Conservation (phyloP, 1,284 basidiomycete genomes). For the Cystobasidiaceae sp. region DNA sequence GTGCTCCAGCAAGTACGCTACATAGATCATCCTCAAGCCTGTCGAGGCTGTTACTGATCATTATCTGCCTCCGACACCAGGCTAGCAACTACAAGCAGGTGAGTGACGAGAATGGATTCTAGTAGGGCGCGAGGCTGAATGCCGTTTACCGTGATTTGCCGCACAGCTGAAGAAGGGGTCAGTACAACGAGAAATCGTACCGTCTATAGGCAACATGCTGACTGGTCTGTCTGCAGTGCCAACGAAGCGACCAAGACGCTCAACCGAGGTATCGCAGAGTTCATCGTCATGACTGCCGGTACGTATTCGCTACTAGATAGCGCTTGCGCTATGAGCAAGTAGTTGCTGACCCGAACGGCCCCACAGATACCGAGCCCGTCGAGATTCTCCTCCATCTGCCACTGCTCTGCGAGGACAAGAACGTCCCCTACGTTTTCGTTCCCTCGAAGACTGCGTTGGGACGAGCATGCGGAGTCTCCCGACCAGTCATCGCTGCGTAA, state of each 20-base stretch:
- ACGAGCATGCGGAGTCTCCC: conserved; percentile 89
- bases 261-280: conserved; percentile 97
- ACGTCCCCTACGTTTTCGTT: conserved; percentile 49
- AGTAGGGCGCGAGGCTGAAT: not conserved
- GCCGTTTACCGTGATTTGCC: not conserved
- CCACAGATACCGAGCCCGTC: conserved; percentile 68
- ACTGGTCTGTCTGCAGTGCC: conserved; percentile 56
- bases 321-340: not conserved
- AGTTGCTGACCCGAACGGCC: not conserved
- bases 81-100: conserved; percentile 33
- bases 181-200: conserved; percentile 66
- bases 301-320: conserved; percentile 3
- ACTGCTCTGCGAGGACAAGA: conserved; percentile 95
- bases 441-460: conserved; percentile 92
- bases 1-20: conserved; percentile 14
- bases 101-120: not conserved
- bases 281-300: conserved; percentile 90
- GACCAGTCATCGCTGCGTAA: conserved; percentile 80
- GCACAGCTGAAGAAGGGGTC: conserved; percentile 53
- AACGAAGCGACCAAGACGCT: conserved; percentile 77
- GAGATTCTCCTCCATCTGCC: conserved; percentile 97
- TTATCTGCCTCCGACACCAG: conserved; percentile 30
- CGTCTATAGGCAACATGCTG: not conserved
- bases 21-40: too few species aligned
- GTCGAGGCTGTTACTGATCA: too few species aligned